A percentile compares a stretch with the other conserved stretches of the same genome.
phyloP scores from a whole-genome alignment of 371 early-diverging fungal species.

The Actinomortierella ambigua region DNA sequence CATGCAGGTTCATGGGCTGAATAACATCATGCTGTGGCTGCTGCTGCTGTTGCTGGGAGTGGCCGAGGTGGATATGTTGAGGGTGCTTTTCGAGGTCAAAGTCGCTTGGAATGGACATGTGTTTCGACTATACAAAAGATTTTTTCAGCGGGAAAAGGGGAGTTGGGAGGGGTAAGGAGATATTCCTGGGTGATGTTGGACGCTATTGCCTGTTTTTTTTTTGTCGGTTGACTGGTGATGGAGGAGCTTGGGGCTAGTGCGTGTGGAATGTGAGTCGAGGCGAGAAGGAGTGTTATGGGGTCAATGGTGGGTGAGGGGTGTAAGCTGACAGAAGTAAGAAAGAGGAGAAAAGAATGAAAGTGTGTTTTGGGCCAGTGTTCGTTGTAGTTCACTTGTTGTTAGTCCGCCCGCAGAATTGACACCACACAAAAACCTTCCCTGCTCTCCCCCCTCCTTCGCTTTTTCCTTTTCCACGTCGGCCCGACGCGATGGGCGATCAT shows the following conservation, averaged over 20 bases:
- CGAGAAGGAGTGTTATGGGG: not conserved
- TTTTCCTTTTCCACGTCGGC: too few relatives aligned
- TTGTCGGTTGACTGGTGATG: not conserved
- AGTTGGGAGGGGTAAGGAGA: conserved; percentile 10
- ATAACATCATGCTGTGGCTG: conserved; percentile 10
- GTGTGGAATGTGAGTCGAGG: not conserved
- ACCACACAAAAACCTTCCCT: too few relatives aligned
- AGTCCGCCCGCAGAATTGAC: too few relatives aligned
- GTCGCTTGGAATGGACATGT: conserved; percentile 38
- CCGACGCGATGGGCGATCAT: too few relatives aligned
- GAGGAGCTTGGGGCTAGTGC: not conserved
- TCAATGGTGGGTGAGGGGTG: too few relatives aligned
- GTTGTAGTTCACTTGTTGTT: too few relatives aligned
- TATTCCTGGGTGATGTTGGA: not conserved
- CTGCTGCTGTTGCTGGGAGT: conserved; percentile 10
- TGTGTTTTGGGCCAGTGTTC: too few relatives aligned
- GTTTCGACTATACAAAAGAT: too few relatives aligned
- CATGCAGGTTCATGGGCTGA: conserved; percentile 27
- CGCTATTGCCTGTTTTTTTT: not conserved
- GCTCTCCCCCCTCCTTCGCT: too few relatives aligned
- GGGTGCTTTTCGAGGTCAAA: conserved; percentile 29
- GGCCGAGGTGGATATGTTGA: conserved; percentile 27
- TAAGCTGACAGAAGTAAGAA: too few relatives aligned
- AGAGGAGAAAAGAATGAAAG: too few relatives aligned
- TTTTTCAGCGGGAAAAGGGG: too few relatives aligned